Base-by-base conservation (phyloP, 345 rosid genomes). In the Cardamine resedifolia region DNA sequence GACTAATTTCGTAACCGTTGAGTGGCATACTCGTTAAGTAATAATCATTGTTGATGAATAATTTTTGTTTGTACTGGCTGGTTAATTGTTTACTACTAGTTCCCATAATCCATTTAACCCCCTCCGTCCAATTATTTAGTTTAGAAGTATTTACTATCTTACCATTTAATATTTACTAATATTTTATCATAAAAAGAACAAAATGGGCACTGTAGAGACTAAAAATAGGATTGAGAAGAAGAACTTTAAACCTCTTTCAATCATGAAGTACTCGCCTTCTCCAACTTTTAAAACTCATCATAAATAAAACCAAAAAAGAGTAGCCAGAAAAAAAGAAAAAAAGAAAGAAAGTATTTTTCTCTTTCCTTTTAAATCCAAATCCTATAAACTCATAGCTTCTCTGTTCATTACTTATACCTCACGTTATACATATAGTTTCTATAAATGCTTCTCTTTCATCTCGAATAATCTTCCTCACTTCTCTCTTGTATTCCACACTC, bases 211-310 rank as follows among this genome's bases (percentile, higher is more conserved):
- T 68, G 63, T 59, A 64, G 68, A 66, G 51, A 38, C 60, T 48
- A 66, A 38, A 75, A 68, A 75, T 68, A 75, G 69, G 69, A 59
- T 51, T 5, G 62, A 50, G 67, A 33, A 63, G 70, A 64, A 61
- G 68, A 64, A 49, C 69, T 68, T 68, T 61, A 56, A 49, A 61
- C 45, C 41, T 63, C 65, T 36, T 43, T 76, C 76, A 76, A 64
- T 77, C 80, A 77, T 70, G 80, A 77, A 64, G 72, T 70, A 77
- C 76, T 70, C 76, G 75, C 56, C 76, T 64, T 70, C 75, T 26
- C 58, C 71, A 76, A 70, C 75, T 36, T 70, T 64, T 64, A 45
- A 76, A 76, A 39, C 69, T 63, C 76, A 62, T 75, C 70, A 75
- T 68, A 60, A 60, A 68, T 53, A 15, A 36, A 33, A 2, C 7